Conservation (phyloP, 2,329 filamentous ascomycete genomes). For the Trichoderma endophyticum region DNA sequence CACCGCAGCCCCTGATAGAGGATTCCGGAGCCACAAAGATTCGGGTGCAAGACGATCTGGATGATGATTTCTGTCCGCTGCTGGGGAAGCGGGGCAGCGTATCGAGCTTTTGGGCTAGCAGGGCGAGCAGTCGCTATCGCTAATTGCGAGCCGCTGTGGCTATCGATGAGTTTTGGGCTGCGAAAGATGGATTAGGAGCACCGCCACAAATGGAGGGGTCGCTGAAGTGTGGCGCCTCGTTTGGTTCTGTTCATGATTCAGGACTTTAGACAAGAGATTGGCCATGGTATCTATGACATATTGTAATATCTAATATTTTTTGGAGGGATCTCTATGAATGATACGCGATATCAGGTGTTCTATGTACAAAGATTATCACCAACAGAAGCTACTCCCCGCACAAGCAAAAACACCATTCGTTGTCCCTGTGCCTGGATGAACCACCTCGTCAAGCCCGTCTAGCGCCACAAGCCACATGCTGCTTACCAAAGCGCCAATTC, state of each 20-base stretch:
- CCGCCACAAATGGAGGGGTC: slow-evolving; percentile 19
- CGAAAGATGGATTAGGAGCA: neutral
- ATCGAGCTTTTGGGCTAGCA: neutral
- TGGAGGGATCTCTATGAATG: too few relatives aligned
- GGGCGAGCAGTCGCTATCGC: neutral
- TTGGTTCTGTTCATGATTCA: neutral
- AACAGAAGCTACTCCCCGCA: neutral
- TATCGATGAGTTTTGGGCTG: neutral
- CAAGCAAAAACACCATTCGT: neutral
- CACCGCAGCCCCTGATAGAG: slow-evolving; percentile 8
- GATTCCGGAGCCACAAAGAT: neutral
- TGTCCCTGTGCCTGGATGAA: neutral
- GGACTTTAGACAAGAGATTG: neutral
- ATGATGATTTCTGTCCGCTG: slow-evolving; percentile 13
- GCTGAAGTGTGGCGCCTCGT: neutral
- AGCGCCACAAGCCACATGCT: neutral
- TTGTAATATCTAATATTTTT: neutral
- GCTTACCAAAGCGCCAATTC: neutral
- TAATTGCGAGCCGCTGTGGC: neutral
- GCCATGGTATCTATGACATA: neutral
- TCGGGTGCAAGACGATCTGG: neutral
- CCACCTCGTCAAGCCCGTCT: neutral
- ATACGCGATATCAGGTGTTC: neutral
- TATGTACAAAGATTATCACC: neutral
- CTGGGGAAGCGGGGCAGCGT: slow-evolving; percentile 18